Evolutionary conservation across 2,329 filamentous ascomycete genomes (phyloP).

Genomic region (Pseudocercospora pini-densiflorae): DNA sequence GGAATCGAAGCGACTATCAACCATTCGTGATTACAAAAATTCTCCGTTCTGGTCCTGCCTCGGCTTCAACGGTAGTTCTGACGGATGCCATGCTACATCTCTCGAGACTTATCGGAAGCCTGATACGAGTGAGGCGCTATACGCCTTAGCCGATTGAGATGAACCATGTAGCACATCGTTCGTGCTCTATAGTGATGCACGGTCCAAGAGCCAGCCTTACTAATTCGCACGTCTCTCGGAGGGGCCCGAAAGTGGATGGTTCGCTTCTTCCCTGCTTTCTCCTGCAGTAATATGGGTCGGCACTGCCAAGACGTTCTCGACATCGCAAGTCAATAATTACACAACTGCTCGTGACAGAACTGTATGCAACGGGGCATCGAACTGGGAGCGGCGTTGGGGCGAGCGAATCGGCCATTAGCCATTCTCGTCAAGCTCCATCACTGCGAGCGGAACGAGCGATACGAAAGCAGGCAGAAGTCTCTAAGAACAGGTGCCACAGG

Average conservation of each 20-base stretch:
- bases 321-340: not conserved
- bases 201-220: not conserved
- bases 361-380: not conserved
- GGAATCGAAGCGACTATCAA: not conserved
- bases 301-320: not conserved
- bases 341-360: not conserved
- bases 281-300: too few relatives aligned
- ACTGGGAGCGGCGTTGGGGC: not conserved
- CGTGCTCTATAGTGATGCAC: not conserved
- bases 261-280: not conserved
- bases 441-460: not conserved
- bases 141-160: not conserved
- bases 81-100: not conserved
- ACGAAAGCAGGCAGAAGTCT: not conserved
- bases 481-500: not conserved
- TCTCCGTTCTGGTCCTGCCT: not conserved
- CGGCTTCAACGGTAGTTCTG: not conserved
- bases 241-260: not conserved
- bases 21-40: not conserved
- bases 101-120: not conserved
- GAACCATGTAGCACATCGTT: not conserved
- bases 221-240: not conserved
- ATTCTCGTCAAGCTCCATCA: not conserved
- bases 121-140: not conserved
- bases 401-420: not conserved